These are phyloP conservation scores for Phytophthora constricta DNA, from an alignment of 352 stramenopile species.

Conservation along the genomic window DNA sequence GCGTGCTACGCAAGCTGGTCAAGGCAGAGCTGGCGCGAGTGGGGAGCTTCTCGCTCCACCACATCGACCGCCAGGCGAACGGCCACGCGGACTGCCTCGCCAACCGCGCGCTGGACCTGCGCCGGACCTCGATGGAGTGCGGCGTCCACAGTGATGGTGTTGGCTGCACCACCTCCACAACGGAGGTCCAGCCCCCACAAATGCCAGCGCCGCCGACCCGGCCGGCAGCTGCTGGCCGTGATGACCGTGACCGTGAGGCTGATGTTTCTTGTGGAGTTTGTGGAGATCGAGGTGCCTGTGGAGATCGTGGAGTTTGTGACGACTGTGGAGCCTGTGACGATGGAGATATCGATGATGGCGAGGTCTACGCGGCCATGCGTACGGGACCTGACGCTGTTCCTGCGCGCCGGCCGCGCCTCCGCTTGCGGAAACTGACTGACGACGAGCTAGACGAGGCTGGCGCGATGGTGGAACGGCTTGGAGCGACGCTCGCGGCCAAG, in stretches of 20 bases:
- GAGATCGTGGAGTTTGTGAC: too few relatives aligned
- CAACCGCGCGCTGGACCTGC: not conserved
- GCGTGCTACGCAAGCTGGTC: not conserved
- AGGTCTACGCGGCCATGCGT: constrained; percentile 15
- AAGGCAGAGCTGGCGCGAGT: not conserved
- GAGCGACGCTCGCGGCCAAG: too few relatives aligned
- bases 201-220: too few relatives aligned
- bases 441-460: not conserved
- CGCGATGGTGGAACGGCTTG: not conserved
- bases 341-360: constrained; percentile 22
- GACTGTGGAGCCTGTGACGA: too few relatives aligned
- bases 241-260: too few relatives aligned
- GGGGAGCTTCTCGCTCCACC: constrained; percentile 1
- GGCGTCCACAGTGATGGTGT: not conserved
- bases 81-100: not conserved
- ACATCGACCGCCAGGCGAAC: constrained; percentile 8
- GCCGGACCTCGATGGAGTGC: not conserved
- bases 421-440: constrained; percentile 4
- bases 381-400: not conserved
- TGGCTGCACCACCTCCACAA: not conserved
- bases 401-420: constrained; percentile 1
- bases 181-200: too few relatives aligned
- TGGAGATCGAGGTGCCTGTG: too few relatives aligned
- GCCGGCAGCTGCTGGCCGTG: too few relatives aligned
- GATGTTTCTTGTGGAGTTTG: too few relatives aligned